Evolutionary conservation across 495 filamentous ascomycete genomes (phyloP).

Genomic region (Aspergillus baeticus): DNA sequence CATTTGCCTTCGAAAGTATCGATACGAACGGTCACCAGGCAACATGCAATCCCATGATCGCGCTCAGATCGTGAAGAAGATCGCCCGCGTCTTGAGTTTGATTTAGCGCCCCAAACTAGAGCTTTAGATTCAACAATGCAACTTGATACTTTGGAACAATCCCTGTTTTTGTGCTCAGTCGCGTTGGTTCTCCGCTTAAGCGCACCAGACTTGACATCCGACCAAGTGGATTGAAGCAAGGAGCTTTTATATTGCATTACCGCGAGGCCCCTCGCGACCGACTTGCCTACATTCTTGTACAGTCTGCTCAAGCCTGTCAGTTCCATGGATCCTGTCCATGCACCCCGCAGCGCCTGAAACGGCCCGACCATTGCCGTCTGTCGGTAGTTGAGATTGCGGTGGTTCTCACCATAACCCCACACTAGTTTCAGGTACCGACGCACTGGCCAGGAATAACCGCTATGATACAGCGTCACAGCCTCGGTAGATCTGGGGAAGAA

Average conservation of each 20-base stretch:
- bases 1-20: too few species aligned
- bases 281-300: too few species aligned
- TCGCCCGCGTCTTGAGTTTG: background rate
- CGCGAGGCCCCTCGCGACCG: too few species aligned
- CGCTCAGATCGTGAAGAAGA: constrained; percentile 5
- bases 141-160: background rate
- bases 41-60: background rate
- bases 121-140: constrained; percentile 5
- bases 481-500: background rate
- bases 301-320: background rate
- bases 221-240: too few species aligned
- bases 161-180: too few species aligned
- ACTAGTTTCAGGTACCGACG: background rate
- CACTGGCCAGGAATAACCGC: too few species aligned
- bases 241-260: too few species aligned
- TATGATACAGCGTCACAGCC: background rate
- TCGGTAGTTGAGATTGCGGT: background rate
- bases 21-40: too few species aligned
- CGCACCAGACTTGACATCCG: too few species aligned
- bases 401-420: background rate
- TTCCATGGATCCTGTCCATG: background rate
- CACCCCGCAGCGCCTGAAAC: background rate
- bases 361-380: background rate
- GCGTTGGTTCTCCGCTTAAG: too few species aligned
- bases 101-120: background rate